phyloP scores from a whole-genome alignment of 305 asterid species.

The Withania somnifera region DNA sequence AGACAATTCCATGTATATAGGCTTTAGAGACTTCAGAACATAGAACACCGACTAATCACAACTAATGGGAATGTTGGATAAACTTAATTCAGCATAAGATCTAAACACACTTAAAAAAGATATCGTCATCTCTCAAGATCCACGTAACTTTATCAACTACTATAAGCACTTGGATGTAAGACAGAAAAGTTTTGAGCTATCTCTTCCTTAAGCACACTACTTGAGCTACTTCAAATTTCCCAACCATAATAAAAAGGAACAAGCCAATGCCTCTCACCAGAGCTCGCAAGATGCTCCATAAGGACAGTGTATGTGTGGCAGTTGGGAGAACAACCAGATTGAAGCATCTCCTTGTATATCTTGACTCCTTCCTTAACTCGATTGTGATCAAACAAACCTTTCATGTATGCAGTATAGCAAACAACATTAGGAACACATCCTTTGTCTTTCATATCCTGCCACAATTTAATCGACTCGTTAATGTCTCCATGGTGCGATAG shows the following conservation, averaged over 20 bases:
- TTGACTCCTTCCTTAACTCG: slow-evolving; percentile 46
- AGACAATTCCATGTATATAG: neutral
- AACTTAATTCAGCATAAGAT: neutral
- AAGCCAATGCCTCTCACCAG: slow-evolving; percentile 40
- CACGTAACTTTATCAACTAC: neutral
- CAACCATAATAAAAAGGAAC: neutral
- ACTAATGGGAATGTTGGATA: neutral
- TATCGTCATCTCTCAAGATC: neutral
- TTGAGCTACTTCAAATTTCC: neutral
- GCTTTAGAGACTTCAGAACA: neutral
- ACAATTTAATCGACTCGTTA: slow-evolving; percentile 49
- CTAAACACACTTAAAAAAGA: neutral
- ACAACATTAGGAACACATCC: slow-evolving; percentile 66
- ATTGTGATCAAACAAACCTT: slow-evolving; percentile 54
- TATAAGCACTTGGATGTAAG: neutral
- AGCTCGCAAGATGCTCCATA: slow-evolving; percentile 79
- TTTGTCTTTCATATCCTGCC: slow-evolving; percentile 69
- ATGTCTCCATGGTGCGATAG: slow-evolving; percentile 66
- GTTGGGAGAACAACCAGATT: slow-evolving; percentile 60
- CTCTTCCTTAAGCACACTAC: neutral
- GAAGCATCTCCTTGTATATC: slow-evolving; percentile 76
- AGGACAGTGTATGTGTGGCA: slow-evolving; percentile 70
- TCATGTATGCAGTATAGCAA: slow-evolving; percentile 84
- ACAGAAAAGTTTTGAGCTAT: neutral
- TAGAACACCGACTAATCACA: neutral